phyloP scores from a whole-genome alignment of 2,329 filamentous ascomycete species.

The Chaetomium globosum region DNA sequence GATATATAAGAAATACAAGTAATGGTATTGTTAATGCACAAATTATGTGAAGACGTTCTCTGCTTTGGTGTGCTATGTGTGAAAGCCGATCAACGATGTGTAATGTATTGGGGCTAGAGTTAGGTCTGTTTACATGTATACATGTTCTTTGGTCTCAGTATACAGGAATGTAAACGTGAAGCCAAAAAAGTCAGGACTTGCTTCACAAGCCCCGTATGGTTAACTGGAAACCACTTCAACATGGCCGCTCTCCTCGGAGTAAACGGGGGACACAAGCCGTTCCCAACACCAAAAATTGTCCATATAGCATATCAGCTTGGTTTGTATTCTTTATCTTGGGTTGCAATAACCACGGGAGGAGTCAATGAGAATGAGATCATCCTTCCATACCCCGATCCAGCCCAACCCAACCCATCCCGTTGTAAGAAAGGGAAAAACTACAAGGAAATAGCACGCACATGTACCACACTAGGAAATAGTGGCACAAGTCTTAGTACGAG shows the following conservation, averaged over 20 bases:
- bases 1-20: slow-evolving; percentile 6
- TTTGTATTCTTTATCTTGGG: neutral
- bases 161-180: too few relatives aligned
- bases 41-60: neutral
- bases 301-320: neutral
- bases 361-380: neutral
- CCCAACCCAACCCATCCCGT: neutral
- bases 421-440: neutral
- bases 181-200: too few relatives aligned
- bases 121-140: too few relatives aligned
- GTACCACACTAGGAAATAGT: neutral
- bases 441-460: neutral
- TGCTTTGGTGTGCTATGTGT: neutral
- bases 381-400: neutral
- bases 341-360: too few relatives aligned
- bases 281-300: neutral
- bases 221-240: too few relatives aligned
- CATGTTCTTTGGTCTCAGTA: too few relatives aligned
- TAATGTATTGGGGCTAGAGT: too few relatives aligned
- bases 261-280: too few relatives aligned
- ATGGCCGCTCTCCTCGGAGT: too few relatives aligned
- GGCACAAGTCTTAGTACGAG: neutral
- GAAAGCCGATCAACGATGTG: too few relatives aligned
- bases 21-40: slow-evolving; percentile 18
- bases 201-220: too few relatives aligned